These are phyloP conservation scores for Hanseniaspora clermontiae DNA, from an alignment of 805 yeast species.

Conservation along the genomic window DNA sequence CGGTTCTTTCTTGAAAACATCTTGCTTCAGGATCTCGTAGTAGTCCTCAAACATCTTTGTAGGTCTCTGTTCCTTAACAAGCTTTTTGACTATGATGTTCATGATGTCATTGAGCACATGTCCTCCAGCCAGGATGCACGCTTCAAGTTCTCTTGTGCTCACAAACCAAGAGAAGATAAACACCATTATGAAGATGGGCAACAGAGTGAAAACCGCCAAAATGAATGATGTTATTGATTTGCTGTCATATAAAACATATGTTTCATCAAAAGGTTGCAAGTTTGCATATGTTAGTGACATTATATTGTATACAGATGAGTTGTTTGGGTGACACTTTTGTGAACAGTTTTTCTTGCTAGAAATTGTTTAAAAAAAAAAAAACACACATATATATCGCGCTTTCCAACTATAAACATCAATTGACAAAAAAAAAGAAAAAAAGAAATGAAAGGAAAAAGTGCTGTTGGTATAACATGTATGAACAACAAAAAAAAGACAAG, in stretches of 20 bases:
- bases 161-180: conserved; percentile 78
- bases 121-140: conserved; percentile 71
- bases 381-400: too few relatives aligned
- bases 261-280: conserved; percentile 64
- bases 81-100: conserved; percentile 54
- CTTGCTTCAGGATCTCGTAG: background rate
- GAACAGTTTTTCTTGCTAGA: too few relatives aligned
- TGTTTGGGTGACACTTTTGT: background rate
- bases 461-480: too few relatives aligned
- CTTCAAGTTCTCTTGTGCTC: conserved; percentile 70
- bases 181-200: conserved; percentile 67
- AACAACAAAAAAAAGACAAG: too few relatives aligned
- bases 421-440: too few relatives aligned
- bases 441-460: too few relatives aligned
- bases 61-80: conserved; percentile 67
- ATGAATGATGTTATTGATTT: conserved; percentile 45
- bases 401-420: too few relatives aligned
- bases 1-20: background rate
- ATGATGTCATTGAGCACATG: conserved; percentile 66
- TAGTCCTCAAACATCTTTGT: conserved; percentile 23
- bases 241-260: conserved; percentile 70
- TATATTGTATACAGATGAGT: background rate
- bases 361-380: too few relatives aligned
- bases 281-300: conserved; percentile 8
- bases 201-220: conserved; percentile 60